phyloP scores from a whole-genome alignment of 768 basidiomycete genomes.

The Hericium coralloides region DNA sequence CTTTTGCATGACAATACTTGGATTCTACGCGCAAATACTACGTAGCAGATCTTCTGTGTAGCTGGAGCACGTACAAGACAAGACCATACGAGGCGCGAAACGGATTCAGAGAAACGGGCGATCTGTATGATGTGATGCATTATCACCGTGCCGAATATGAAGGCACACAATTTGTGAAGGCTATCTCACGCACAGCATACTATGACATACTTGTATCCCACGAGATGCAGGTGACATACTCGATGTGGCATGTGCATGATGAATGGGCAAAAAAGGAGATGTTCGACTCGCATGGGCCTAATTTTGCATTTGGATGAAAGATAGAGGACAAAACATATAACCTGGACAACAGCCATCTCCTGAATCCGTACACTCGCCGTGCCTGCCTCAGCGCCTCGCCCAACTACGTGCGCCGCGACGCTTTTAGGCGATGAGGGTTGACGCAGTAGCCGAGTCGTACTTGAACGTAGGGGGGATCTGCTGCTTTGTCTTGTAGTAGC shows the following conservation, averaged over 20 bases:
- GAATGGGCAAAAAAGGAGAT: neutral
- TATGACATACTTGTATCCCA: too few relatives aligned
- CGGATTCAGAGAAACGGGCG: neutral
- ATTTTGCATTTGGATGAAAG: constrained; percentile 4
- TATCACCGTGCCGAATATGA: neutral
- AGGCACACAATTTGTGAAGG: neutral
- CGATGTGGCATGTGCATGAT: too few relatives aligned
- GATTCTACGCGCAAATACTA: neutral
- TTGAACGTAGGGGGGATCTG: constrained; percentile 98
- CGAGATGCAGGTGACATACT: too few relatives aligned
- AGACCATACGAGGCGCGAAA: neutral
- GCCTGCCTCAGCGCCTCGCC: neutral
- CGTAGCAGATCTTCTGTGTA: neutral
- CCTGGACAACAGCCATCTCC: neutral
- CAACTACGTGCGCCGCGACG: neutral
- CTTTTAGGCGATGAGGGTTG: constrained; percentile 74
- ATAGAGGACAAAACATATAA: constrained; percentile 3
- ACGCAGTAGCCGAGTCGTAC: constrained; percentile 94
- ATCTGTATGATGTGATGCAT: neutral
- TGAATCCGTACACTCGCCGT: neutral
- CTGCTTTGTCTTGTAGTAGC: constrained; percentile 99
- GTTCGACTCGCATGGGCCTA: neutral
- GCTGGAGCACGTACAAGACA: neutral
- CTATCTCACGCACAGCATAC: neutral
- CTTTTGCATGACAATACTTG: neutral